Evolutionary conservation across 108 stramenopile genomes (phyloP), one percentile per base, ranked within the genome.

Genomic region (Nitzschia sp.): DNA sequence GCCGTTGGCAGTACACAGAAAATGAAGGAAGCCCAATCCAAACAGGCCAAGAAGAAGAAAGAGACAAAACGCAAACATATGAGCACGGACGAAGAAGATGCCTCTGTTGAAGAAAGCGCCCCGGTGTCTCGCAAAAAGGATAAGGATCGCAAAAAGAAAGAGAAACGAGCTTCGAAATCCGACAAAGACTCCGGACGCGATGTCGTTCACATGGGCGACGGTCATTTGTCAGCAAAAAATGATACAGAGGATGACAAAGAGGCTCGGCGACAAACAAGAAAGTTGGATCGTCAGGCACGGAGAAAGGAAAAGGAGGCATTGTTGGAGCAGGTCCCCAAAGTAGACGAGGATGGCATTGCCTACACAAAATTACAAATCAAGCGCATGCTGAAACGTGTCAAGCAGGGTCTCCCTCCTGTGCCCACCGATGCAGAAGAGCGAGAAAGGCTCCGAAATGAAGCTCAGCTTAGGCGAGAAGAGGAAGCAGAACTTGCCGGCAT

Each of bases 321-420:
- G 34, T 33, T 87, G 51, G 65, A 68, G 29, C 57, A 78, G 38
- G 74, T 87, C 35, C 86, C 86, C 21, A 73, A 78, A 32, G 70
- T 55, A 8, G 80, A 87, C 57, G 77, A 78, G 36, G 58, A 81
- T 71, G 86, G 86, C 21, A 91, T 91, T 18, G 77, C 89, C 15
- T 95, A 86, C 72, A 87, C 76, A 8, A 95, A 95, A 67, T 72
- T 90, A 11, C 94, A 95, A 53, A 78, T 90, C 34, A 86, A 90
- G 26, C 84, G 91, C 21, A 95, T 95, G 94, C 57, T 79, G 59
- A 90, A 90, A 48, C 85, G 94, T 6, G 91, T 95, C 3, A 90
- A 89, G 49, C 74, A 77, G 61, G 94, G 94, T 6, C 57, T 95
- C 26, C 29, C 67, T 54, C 85, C 94, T 6, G 83, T 92, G 49